Evolutionary conservation across 164 flowering plant genomes (phyloP).

Genomic region (Vitis amurensis): DNA sequence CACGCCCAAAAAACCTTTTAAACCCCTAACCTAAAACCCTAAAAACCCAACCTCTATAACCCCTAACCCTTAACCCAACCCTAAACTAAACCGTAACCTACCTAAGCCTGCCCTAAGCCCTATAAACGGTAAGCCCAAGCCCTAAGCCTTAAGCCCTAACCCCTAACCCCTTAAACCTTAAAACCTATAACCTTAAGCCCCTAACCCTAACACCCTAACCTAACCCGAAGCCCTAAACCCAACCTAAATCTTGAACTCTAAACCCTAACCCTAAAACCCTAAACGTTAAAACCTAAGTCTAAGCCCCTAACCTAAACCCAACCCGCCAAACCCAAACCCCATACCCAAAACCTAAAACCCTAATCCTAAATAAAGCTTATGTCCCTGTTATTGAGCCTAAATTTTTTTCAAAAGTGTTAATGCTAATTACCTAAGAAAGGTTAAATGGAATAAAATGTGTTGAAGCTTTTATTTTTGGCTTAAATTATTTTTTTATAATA

Average conservation of each 20-base stretch:
- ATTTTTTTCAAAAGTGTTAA: too few species aligned
- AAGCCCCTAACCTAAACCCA: constrained; percentile 19
- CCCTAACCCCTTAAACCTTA: constrained; percentile 23
- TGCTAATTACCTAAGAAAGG: too few species aligned
- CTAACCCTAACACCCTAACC: constrained; percentile 21
- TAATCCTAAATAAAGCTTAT: too few species aligned
- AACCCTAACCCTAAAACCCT: constrained; percentile 13
- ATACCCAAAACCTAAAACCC: constrained; percentile 18
- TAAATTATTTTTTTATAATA: too few species aligned
- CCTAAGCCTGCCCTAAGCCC: too few species aligned
- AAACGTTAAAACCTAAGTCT: constrained; percentile 19
- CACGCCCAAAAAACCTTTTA: too few species aligned
- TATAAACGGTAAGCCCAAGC: too few species aligned
- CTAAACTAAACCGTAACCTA: constrained; percentile 19
- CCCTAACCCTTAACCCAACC: constrained; percentile 21
- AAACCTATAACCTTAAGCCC: too few species aligned
- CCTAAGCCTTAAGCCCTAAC: constrained; percentile 26
- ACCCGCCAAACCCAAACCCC: constrained; percentile 22
- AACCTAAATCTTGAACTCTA: constrained; percentile 22
- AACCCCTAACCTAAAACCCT: constrained; percentile 16
- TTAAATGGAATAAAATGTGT: too few species aligned
- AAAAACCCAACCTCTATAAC: constrained; percentile 18
- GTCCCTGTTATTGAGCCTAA: too few species aligned
- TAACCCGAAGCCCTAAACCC: constrained; percentile 26
- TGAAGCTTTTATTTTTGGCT: too few species aligned